Evolutionary conservation across 2,329 filamentous ascomycete species (phyloP), one percentile per base, ranked within the genome.

Genomic region (Cladosporium oxysporum): DNA sequence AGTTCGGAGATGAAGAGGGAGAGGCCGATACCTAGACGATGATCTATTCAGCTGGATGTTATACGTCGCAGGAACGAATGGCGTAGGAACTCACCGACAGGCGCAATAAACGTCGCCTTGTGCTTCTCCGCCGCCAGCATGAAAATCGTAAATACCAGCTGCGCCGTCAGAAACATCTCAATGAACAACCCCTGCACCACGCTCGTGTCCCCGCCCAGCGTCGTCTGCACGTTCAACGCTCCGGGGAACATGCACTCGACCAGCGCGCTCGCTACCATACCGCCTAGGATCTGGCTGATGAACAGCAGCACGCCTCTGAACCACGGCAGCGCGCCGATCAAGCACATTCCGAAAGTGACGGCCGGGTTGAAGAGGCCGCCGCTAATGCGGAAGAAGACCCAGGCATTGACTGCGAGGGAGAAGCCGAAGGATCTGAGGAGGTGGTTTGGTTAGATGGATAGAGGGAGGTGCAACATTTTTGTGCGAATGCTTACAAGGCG

Each of bases 1-100:
- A 84, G 72, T 66, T 83, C 80, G 31, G 80, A 78, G 58, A 83
- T 76, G 72, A 83, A 84, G 0, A 83, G 76, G 49, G 80, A 74
- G 33, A 82, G 75, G 3, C 81, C 80, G 62, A 82, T 82, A 21
- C 65, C 62, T 26, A 69, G 23, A 7, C 18, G 11, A 12, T 11
- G 53, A 26, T 26, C 23, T 57, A 18, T 1, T 31, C 29, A 31
- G 29, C 29, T 31, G 10, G 35, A 21, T n/a, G 21, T 57, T 18
- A 23, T 26, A 26, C 12, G 8, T 21, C 6, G 18, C 31, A 35
- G 12, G 5, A 23, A 57, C 12, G 8, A 31, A 16, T 12, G 2
- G 37, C 37, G 21, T 23, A 11, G 14, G n/a, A 4, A 37, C 59
- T 62, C 69, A 26, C 76, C 78, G 50, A 79, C 70, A 3, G 78